Conservation (phyloP, 1,284 basidiomycete genomes). For the Pisolithus thermaeus region DNA sequence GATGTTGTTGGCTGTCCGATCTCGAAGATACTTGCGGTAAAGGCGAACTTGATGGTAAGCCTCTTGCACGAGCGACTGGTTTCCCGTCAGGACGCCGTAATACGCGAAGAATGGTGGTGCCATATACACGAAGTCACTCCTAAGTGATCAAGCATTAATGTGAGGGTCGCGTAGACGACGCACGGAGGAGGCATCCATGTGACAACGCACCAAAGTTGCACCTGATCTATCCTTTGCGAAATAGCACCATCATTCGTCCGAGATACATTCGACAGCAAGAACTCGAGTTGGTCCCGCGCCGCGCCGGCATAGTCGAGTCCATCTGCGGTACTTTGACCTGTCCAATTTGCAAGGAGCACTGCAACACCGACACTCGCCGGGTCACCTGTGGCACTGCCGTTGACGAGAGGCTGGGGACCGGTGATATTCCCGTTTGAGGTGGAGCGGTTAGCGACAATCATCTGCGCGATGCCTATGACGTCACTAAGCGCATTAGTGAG, state of each 20-base stretch:
- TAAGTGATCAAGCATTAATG: slow-evolving; percentile 20
- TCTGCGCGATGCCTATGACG: slow-evolving; percentile 53
- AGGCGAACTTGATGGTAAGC: slow-evolving; percentile 70
- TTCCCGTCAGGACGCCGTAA: slow-evolving; percentile 46
- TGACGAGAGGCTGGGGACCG: slow-evolving; percentile 47
- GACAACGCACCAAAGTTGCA: slow-evolving; percentile 62
- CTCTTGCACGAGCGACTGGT: slow-evolving; percentile 33
- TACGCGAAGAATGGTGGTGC: slow-evolving; percentile 90
- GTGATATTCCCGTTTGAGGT: slow-evolving; percentile 34
- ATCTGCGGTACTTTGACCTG: slow-evolving; percentile 33
- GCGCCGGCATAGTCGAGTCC: slow-evolving; percentile 59
- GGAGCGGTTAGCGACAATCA: slow-evolving; percentile 45
- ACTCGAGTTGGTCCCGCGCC: slow-evolving; percentile 68
- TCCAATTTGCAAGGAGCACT: slow-evolving; percentile 76
- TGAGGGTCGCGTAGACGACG: too few relatives aligned
- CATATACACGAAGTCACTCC: slow-evolving; percentile 83
- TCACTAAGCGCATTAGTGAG: slow-evolving; percentile 38
- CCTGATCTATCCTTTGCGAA: slow-evolving; percentile 62
- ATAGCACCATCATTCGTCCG: slow-evolving; percentile 72
- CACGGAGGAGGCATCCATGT: neutral
- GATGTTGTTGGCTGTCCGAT: slow-evolving; percentile 41
- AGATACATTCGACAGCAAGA: slow-evolving; percentile 61
- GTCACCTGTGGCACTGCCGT: slow-evolving; percentile 66
- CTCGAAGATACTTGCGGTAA: slow-evolving; percentile 64
- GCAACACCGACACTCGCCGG: slow-evolving; percentile 80